phyloP scores from a whole-genome alignment of 306 rosid species.

The Glycine soja region DNA sequence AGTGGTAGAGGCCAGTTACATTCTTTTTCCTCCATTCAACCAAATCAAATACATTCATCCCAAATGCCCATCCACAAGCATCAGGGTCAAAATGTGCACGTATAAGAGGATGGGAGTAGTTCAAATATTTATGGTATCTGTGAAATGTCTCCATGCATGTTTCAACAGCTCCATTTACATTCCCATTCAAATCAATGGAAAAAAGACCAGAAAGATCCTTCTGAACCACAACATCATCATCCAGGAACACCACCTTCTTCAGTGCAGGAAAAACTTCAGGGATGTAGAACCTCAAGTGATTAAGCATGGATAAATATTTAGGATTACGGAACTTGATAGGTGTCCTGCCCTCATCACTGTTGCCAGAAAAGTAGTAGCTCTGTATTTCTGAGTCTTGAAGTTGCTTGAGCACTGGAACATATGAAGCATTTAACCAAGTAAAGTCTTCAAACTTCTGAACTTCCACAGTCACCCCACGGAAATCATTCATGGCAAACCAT shows the following conservation, averaged over 20 bases:
- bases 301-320: slow-evolving; percentile 91
- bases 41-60: slow-evolving; percentile 91
- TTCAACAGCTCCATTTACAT: slow-evolving; percentile 92
- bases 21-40: slow-evolving; percentile 91
- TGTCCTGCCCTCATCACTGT: slow-evolving; percentile 65
- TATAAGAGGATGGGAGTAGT: slow-evolving; percentile 89
- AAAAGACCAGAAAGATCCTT: slow-evolving; percentile 82
- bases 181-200: slow-evolving; percentile 72
- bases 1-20: slow-evolving; percentile 90
- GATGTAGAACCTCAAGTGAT: slow-evolving; percentile 86
- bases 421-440: slow-evolving; percentile 85
- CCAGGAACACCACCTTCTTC: slow-evolving; percentile 81
- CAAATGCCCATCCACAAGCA: slow-evolving; percentile 98
- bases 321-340: slow-evolving; percentile 96
- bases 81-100: slow-evolving; percentile 85
- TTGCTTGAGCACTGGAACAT: slow-evolving; percentile 94
- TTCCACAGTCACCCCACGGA: slow-evolving; percentile 74
- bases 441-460: slow-evolving; percentile 88
- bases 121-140: slow-evolving; percentile 86
- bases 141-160: slow-evolving; percentile 98
- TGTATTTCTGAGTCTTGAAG: slow-evolving; percentile 92
- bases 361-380: slow-evolving; percentile 88
- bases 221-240: slow-evolving; percentile 88
- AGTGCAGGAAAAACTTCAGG: slow-evolving; percentile 93
- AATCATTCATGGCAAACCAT: slow-evolving; percentile 77